Conservation (phyloP, 73 alveolate genomes). For the Paramecium pentaurelia region DNA sequence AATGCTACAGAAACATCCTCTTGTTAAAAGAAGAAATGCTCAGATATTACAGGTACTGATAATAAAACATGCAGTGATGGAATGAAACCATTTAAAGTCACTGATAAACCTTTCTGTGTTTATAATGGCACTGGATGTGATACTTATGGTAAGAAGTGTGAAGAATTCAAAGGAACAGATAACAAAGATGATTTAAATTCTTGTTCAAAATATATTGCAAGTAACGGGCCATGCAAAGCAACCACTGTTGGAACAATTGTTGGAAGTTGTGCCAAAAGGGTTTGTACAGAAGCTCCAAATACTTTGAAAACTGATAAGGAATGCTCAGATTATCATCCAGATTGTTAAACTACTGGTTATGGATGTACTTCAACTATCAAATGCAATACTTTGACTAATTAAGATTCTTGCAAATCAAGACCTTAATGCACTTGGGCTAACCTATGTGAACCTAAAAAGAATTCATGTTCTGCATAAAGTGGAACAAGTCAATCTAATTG, state of each 20-base stretch:
- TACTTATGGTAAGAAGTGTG: neutral
- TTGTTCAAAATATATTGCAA: neutral
- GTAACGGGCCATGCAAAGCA: neutral
- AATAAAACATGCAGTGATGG: neutral
- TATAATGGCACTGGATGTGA: neutral
- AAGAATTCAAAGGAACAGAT: neutral
- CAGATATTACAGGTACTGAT: neutral
- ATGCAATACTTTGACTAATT: neutral
- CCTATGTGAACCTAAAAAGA: neutral
- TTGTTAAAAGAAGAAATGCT: neutral
- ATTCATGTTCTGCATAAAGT: neutral
- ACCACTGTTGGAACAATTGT: neutral
- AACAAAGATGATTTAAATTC: neutral
- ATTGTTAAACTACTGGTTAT: neutral
- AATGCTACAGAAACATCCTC: neutral
- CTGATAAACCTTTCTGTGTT: neutral
- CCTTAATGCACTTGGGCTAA: neutral
- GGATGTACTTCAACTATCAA: neutral
- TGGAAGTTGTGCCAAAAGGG: neutral
- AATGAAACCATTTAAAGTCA: neutral
- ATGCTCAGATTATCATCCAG: neutral
- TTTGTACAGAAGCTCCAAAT: slow-evolving; percentile 25
- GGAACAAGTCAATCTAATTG: neutral
- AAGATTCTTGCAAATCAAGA: neutral
- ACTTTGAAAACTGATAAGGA: neutral